Percentiles rank a stretch among this genome's conserved stretches.
Evolutionary conservation across 768 basidiomycete genomes (phyloP).

Genomic region (Panellus pusillus): DNA sequence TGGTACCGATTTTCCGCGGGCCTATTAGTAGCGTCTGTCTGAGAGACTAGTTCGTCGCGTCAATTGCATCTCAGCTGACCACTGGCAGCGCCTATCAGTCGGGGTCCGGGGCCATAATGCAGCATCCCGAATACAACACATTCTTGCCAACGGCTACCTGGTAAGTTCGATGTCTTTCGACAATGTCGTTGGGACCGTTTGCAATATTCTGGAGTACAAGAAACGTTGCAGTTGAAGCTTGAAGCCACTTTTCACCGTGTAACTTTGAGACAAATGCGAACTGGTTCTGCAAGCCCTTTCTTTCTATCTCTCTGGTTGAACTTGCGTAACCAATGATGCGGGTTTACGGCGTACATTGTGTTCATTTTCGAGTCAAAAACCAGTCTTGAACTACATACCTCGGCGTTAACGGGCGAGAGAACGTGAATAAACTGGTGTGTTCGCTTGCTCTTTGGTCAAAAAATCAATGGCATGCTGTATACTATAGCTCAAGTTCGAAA

Average conservation of each 20-base stretch:
- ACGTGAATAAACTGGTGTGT: slow-evolving; percentile 23
- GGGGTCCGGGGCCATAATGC: no score
- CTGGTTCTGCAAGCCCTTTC: not conserved
- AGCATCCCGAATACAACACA: no score
- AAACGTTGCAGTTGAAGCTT: not conserved
- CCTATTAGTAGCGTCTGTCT: no score
- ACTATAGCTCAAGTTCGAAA: slow-evolving; percentile 19
- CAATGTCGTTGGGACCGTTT: not conserved
- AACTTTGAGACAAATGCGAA: not conserved
- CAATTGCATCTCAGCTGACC: no score
- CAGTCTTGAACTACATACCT: slow-evolving; percentile 25
- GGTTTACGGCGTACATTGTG: not conserved
- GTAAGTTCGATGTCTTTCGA: not conserved
- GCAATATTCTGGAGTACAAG: not conserved
- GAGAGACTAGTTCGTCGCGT: no score
- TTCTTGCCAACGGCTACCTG: not conserved
- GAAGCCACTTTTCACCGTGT: not conserved
- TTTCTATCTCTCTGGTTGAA: not conserved
- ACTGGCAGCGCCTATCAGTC: no score
- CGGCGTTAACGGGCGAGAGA: slow-evolving; percentile 16
- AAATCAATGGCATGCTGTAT: not conserved
- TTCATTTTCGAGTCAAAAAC: not conserved
- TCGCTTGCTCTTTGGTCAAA: not conserved
- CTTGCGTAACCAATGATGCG: not conserved
- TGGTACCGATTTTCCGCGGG: no score